Percentiles rank a stretch among this genome's conserved stretches.
phyloP scores from a whole-genome alignment of 2,329 filamentous ascomycete species.

The Pseudocercospora eumusae region DNA sequence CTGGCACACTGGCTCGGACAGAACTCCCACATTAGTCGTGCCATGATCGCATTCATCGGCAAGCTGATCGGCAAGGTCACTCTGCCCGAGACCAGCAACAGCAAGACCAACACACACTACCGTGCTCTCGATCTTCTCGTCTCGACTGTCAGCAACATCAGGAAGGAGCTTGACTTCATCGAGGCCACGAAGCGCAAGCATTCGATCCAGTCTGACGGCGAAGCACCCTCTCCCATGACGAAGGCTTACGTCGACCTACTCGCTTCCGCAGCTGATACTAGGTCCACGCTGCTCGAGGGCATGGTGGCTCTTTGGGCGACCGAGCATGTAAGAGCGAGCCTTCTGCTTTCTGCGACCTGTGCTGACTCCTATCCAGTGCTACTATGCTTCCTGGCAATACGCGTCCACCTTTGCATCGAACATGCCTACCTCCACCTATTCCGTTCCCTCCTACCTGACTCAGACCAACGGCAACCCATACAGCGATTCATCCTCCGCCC shows the following conservation, averaged over 20 bases:
- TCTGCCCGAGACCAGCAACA: slow-evolving; percentile 52
- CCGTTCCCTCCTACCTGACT: slow-evolving; percentile 38
- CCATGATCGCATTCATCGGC: slow-evolving; percentile 68
- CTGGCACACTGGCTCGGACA: slow-evolving; percentile 70
- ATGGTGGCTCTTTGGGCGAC: slow-evolving; percentile 76
- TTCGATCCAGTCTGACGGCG: slow-evolving; percentile 53
- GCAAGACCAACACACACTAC: slow-evolving; percentile 53
- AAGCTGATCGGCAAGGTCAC: slow-evolving; percentile 63
- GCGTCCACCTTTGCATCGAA: slow-evolving; percentile 46
- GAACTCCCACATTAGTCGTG: slow-evolving; percentile 70
- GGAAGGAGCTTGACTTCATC: slow-evolving; percentile 68
- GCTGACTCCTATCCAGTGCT: slow-evolving; percentile 42
- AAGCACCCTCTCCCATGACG: slow-evolving; percentile 52
- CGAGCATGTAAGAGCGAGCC: slow-evolving; percentile 55
- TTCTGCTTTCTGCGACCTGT: not conserved
- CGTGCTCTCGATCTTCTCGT: slow-evolving; percentile 64
- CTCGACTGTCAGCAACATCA: slow-evolving; percentile 65
- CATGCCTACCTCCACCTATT: slow-evolving; percentile 35
- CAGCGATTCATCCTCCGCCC: slow-evolving; percentile 14
- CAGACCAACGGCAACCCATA: slow-evolving; percentile 22
- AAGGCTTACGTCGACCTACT: slow-evolving; percentile 61
- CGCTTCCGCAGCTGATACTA: slow-evolving; percentile 56
- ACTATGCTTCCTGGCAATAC: slow-evolving; percentile 52
- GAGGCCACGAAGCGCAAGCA: slow-evolving; percentile 64
- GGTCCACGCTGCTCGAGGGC: slow-evolving; percentile 62